Base-by-base conservation (phyloP, 208 protist genomes). In the Leishmania aethiopica region DNA sequence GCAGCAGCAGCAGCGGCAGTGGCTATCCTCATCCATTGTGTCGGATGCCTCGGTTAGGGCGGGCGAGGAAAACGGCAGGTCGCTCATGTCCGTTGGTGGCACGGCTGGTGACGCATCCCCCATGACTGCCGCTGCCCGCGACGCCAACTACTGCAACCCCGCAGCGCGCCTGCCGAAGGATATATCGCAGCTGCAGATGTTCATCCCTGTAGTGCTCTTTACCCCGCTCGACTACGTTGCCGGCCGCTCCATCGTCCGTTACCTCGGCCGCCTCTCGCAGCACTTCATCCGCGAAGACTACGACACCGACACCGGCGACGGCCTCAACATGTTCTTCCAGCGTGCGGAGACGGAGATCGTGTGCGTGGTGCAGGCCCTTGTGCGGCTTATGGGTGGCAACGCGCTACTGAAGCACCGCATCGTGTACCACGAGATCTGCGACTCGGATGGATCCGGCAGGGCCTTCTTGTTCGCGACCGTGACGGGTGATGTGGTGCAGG, bases 261-360 rank as follows among this genome's bases (percentile, higher is more conserved):
- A 97, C 81, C 79, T 98, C 15, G 95, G 95, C 42, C 90, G 90
- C 42, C 91, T 98, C 80, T 97, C 94, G 8, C 94, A 98, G 78
- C 96, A 98, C 88, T 96, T 97, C 80, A 93, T 98, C 66, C 95
- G 96, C n/a, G 94, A 98, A 70, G 81, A 86, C 74, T 88, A 94
- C 71, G 89, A 94, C 47, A 89, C 91, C 37, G 81, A 80, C 74
- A 82, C 78, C 55, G 72, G 74, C 62, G 80, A 84, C 67, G 74
- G 83, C 66, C 82, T 97, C 51, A 91, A 91, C 71, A 78, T 84
- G 60, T 98, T 97, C 81, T 97, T 94, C 76, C 89, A 95, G 66
- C 73, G 89, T 28, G 92, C 86, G 0, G 90, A 96, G 77, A 88
- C 93, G 66, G 95, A 98, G 70, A 92, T 97, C 17, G 83, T 93